Percentiles rank a stretch among this genome's conserved stretches.
phyloP scores from a whole-genome alignment of 805 yeast species.

The Cyberlindnera petersonii region DNA sequence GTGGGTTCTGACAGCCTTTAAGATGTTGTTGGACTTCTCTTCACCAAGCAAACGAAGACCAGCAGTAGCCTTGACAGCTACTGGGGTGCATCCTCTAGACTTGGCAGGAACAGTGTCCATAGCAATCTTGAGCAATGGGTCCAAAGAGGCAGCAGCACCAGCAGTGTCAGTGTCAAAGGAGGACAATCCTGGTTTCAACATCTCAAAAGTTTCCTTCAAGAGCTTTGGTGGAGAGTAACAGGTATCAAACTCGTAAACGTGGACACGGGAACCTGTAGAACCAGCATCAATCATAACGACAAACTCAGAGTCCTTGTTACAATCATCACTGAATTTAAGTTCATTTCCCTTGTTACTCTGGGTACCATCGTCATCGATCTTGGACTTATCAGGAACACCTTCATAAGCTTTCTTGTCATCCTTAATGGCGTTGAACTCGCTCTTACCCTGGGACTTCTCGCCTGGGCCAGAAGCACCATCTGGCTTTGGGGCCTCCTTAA shows the following conservation, averaged over 20 bases:
- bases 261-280: slow-evolving; percentile 94
- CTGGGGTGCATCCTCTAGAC: slow-evolving; percentile 78
- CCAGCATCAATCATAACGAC: slow-evolving; percentile 98
- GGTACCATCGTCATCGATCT: slow-evolving; percentile 10
- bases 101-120: slow-evolving; percentile 70
- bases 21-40: slow-evolving; percentile 64
- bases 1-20: slow-evolving; percentile 71
- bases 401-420: slow-evolving; percentile 26
- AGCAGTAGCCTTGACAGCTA: slow-evolving; percentile 97
- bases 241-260: slow-evolving; percentile 86
- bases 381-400: slow-evolving; percentile 29
- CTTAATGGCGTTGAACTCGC: slow-evolving; percentile 27
- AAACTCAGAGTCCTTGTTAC: slow-evolving; percentile 51
- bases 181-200: slow-evolving; percentile 91
- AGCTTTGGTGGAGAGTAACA: slow-evolving; percentile 82
- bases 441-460: slow-evolving; percentile 14
- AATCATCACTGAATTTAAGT: slow-evolving; percentile 24
- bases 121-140: slow-evolving; percentile 75
- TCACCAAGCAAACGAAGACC: slow-evolving; percentile 86
- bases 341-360: slow-evolving; percentile 13
- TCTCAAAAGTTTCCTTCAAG: slow-evolving; percentile 74
- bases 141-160: slow-evolving; percentile 89
- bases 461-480: slow-evolving; percentile 10
- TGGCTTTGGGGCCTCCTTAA: slow-evolving; percentile 29
- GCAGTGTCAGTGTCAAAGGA: slow-evolving; percentile 72